Evolutionary conservation across 805 yeast species (phyloP), one percentile per base, ranked within the genome.

Genomic region (Candida krabiensis): DNA sequence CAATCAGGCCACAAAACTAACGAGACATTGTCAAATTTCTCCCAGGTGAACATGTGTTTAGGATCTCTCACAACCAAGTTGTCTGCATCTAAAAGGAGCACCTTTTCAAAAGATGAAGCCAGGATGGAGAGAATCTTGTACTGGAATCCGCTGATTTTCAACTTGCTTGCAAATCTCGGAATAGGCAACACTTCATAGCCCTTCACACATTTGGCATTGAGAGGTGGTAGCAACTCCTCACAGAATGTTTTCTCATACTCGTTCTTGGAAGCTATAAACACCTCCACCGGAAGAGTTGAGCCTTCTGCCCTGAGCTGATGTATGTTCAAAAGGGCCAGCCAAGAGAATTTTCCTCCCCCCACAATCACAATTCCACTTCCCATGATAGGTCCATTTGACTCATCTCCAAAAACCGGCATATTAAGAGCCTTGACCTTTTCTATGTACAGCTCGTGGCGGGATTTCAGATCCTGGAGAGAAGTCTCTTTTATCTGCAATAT

Each of bases 1-100:
- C 76, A 75, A 58, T 80, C 86, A 3, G 87, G 87, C 86, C 87
- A 80, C 7, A 79, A 41, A 8, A 80, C 63, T 37, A 80, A 53
- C 0, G 76, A 73, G 13, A 61, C 60, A 8, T 69, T 58, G 30
- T 55, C 49, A 59, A 63, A 80, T 6, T 67, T 61, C 9, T 64
- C 55, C 23, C 76, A 68, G 2, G 57, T 55, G 37, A 80, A 74
- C 28, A 81, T 62, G 35, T 61, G 60, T 36, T 75, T 78, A 13
- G 70, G 59, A 49, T 65, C 61, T 27, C 44, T 52, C 12, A 68
- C 56, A 3, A 75, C 77, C 49, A 71, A 66, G 48, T 75, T 69
- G 52, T 76, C 81, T 8, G 77, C 69, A 50, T 76, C 82, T 23
- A 76, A 46, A 41, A 75, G 67, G 28, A 76, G 51, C 8, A 75